Conservation (phyloP, 257 asterid species). For the Nicotiana knightiana region DNA sequence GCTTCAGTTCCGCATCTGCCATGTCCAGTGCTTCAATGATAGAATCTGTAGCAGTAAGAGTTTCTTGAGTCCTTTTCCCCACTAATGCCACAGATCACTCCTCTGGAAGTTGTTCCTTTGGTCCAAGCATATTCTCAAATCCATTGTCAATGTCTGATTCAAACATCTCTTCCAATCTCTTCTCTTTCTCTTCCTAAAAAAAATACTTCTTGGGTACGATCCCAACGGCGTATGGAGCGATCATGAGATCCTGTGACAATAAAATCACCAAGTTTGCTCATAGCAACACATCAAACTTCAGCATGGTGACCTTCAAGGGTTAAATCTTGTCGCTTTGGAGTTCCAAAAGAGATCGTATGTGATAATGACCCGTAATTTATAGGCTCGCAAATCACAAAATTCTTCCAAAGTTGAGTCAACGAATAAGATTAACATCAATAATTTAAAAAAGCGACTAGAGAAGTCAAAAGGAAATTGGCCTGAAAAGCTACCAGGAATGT, state of each 20-base stretch:
- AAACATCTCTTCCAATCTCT: conserved; percentile 87
- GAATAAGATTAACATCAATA: too few species aligned
- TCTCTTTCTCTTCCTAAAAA: conserved; percentile 95
- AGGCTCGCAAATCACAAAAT: too few species aligned
- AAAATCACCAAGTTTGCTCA: conserved; percentile 92
- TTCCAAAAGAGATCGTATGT: too few species aligned
- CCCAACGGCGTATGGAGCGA: conserved; percentile 97
- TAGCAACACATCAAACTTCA: conserved; percentile 76
- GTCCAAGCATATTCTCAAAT: conserved; percentile 54
- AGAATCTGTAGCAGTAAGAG: conserved; percentile 84
- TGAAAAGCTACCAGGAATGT: too few species aligned
- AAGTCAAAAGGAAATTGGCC: too few species aligned
- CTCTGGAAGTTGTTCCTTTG: conserved; percentile 85
- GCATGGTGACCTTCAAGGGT: conserved; percentile 96
- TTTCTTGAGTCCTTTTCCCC: conserved; percentile 85
- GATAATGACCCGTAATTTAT: too few species aligned
- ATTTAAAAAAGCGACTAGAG: too few species aligned
- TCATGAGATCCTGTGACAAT: conserved; percentile 88
- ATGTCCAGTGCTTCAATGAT: conserved; percentile 87
- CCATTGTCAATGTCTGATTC: conserved; percentile 68
- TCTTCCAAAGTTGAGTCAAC: too few species aligned
- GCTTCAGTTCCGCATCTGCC: conserved; percentile 75
- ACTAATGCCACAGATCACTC: conserved; percentile 89
- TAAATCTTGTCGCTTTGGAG: conserved; percentile 12
- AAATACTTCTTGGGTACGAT: conserved; percentile 93